phyloP scores from a whole-genome alignment of 257 asterid genomes.

The Forsythia viridissima region DNA sequence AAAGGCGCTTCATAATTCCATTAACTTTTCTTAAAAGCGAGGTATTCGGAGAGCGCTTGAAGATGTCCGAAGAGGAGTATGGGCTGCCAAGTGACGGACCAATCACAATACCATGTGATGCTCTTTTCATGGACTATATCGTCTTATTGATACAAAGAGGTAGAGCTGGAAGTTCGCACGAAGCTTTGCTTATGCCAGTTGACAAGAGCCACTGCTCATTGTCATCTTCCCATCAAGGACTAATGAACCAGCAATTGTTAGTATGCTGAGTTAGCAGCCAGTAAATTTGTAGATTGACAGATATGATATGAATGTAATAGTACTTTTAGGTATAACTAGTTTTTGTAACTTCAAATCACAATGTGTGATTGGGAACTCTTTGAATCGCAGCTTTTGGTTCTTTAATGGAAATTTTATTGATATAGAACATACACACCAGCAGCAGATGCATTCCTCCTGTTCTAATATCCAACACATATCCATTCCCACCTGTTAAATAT shows the following conservation, averaged over 20 bases:
- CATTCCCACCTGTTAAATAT: too few species aligned
- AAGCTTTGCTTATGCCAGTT: slow-evolving; percentile 19
- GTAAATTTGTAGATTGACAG: not conserved
- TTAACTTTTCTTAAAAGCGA: slow-evolving; percentile 14
- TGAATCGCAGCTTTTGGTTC: not conserved
- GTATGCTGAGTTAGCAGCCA: slow-evolving; percentile 1
- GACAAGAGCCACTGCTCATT: not conserved
- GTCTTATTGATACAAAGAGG: not conserved
- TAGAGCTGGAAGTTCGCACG: slow-evolving; percentile 7
- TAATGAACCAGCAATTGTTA: slow-evolving; percentile 17
- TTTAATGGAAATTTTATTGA: too few species aligned
- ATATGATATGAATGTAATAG: not conserved
- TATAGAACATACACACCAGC: not conserved
- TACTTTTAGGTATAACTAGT: not conserved
- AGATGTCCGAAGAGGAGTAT: slow-evolving; percentile 34
- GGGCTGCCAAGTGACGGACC: slow-evolving; percentile 27
- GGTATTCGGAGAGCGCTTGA: slow-evolving; percentile 19
- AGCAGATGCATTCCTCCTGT: too few species aligned
- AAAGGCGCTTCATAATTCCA: slow-evolving; percentile 17
- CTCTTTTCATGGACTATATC: slow-evolving; percentile 18
- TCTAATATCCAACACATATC: too few species aligned
- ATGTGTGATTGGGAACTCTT: too few species aligned
- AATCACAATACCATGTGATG: slow-evolving; percentile 31
- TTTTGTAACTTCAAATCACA: not conserved
- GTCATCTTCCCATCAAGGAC: not conserved